These are phyloP conservation scores for Cairneyella variabilis DNA, from an alignment of 495 filamentous ascomycete genomes.

Conservation along the genomic window DNA sequence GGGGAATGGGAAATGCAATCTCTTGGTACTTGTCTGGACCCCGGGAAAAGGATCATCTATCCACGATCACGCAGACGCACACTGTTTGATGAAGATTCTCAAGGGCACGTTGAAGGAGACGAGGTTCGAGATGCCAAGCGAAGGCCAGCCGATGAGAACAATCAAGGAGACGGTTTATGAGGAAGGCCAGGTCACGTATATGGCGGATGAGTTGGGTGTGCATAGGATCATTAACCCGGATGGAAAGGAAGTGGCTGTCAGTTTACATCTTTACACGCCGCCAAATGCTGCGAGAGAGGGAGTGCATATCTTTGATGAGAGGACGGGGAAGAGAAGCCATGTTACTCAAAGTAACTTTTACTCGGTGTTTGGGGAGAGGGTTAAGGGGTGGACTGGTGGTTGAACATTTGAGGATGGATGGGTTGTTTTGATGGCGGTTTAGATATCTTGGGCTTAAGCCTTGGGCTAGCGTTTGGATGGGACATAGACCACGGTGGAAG, in stretches of 20 bases:
- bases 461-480: no score
- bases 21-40: constrained; percentile 87
- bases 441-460: no score
- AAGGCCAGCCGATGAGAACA: constrained; percentile 24
- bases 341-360: constrained; percentile 43
- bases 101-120: constrained; percentile 77
- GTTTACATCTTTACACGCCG: constrained; percentile 86
- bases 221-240: constrained; percentile 78
- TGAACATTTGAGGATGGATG: no score
- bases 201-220: constrained; percentile 82
- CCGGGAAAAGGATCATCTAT: constrained; percentile 81
- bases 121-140: constrained; percentile 60
- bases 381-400: no score
- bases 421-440: no score
- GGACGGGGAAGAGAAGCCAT: constrained; percentile 56
- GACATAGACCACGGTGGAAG: no score
- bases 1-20: constrained; percentile 86
- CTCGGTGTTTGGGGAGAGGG: constrained; percentile 17
- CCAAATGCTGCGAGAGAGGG: constrained; percentile 77
- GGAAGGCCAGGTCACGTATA: constrained; percentile 63
- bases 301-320: constrained; percentile 64
- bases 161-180: constrained; percentile 19
- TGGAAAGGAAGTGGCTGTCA: constrained; percentile 68
- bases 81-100: constrained; percentile 69
- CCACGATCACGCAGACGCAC: constrained; percentile 83